phyloP scores from a whole-genome alignment of 306 rosid species.

The Biancaea sappan region DNA sequence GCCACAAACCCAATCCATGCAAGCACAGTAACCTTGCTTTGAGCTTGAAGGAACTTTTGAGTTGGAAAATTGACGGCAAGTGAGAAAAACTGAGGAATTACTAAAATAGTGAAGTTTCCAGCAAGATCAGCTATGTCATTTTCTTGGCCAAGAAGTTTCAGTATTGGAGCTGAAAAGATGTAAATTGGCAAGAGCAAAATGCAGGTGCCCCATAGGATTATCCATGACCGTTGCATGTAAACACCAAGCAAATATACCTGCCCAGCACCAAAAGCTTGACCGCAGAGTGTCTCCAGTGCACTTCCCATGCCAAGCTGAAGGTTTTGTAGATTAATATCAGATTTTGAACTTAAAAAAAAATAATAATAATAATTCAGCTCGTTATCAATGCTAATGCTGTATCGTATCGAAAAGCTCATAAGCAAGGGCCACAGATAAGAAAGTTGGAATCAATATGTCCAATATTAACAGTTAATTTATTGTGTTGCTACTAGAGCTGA shows the following conservation, averaged over 20 bases:
- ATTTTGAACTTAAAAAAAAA: neutral
- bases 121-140: slow-evolving; percentile 72
- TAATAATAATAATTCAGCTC: neutral
- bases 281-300: slow-evolving; percentile 87
- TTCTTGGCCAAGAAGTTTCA: slow-evolving; percentile 74
- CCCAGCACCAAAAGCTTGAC: slow-evolving; percentile 97
- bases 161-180: slow-evolving; percentile 66
- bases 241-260: slow-evolving; percentile 73
- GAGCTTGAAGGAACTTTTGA: slow-evolving; percentile 87
- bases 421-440: neutral
- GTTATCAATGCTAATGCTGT: neutral
- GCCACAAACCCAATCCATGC: slow-evolving; percentile 72
- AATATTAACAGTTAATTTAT: neutral
- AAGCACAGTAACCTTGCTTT: slow-evolving; percentile 71
- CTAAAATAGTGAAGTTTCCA: slow-evolving; percentile 51
- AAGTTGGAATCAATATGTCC: neutral
- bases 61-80: slow-evolving; percentile 74
- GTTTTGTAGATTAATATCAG: neutral
- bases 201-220: slow-evolving; percentile 54
- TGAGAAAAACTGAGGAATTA: slow-evolving; percentile 76
- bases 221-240: slow-evolving; percentile 92
- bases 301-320: slow-evolving; percentile 88
- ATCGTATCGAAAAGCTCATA: neutral
- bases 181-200: slow-evolving; percentile 66
- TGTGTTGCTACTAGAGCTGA: neutral